Conservation (phyloP, 2,329 filamentous ascomycete species). For the Emergomyces orientalis region DNA sequence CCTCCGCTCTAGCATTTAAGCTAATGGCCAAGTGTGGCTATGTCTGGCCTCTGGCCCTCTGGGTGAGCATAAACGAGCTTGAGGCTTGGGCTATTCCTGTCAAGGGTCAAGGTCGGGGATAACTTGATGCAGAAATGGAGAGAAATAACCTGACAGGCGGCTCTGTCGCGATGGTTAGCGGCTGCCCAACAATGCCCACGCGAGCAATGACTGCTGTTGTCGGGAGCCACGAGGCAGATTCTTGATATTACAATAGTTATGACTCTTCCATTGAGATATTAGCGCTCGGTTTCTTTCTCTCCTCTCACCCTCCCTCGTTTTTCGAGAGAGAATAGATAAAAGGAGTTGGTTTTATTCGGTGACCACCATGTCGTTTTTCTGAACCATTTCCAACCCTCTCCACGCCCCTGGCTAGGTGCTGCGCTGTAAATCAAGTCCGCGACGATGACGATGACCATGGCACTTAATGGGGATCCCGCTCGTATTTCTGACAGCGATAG, state of each 20-base stretch:
- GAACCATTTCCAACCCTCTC: background rate
- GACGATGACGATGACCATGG: background rate
- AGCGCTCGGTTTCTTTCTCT: background rate
- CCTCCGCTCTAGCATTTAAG: background rate
- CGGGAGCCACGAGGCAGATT: background rate
- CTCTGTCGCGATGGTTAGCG: background rate
- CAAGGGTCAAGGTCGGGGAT: background rate
- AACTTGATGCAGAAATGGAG: background rate
- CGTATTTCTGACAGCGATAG: constrained; percentile 7
- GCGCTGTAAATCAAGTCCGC: background rate
- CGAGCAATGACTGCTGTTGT: background rate
- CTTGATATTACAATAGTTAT: background rate
- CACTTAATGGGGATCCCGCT: constrained; percentile 3
- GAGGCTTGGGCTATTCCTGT: background rate
- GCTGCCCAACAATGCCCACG: background rate
- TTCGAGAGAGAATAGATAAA: background rate
- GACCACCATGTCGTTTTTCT: background rate
- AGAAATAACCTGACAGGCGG: background rate
- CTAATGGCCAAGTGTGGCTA: background rate
- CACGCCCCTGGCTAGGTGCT: background rate
- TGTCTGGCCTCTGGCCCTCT: background rate
- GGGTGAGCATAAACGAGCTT: background rate
- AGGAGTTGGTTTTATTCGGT: background rate
- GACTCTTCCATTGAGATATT: background rate
- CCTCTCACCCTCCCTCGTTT: background rate